These are phyloP conservation scores for Candida odintsovae DNA, from an alignment of 805 yeast species.

Conservation along the genomic window DNA sequence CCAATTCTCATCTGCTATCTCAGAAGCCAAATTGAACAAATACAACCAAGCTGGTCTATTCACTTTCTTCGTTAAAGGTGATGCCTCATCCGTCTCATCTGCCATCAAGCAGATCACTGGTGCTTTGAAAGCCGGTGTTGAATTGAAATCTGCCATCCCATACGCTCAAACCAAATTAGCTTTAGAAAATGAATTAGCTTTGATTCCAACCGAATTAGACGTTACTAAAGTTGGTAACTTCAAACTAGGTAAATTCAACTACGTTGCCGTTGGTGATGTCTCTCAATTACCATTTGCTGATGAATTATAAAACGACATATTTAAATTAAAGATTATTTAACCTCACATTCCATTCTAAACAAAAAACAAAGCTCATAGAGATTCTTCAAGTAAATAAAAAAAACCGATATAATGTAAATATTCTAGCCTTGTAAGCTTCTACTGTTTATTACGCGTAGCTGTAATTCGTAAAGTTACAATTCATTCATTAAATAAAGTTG, in stretches of 20 bases:
- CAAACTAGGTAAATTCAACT: slow-evolving; percentile 63
- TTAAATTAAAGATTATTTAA: not conserved
- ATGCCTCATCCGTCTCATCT: slow-evolving; percentile 51
- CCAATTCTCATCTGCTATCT: slow-evolving; percentile 44
- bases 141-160: slow-evolving; percentile 54
- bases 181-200: slow-evolving; percentile 33
- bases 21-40: slow-evolving; percentile 48
- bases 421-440: not conserved
- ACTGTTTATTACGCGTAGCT: not conserved
- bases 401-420: not conserved
- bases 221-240: slow-evolving; percentile 34
- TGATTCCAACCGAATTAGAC: slow-evolving; percentile 30
- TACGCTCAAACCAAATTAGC: slow-evolving; percentile 41
- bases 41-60: slow-evolving; percentile 81
- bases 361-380: not conserved
- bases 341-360: not conserved
- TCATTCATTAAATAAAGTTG: not conserved
- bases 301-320: slow-evolving; percentile 54
- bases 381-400: not conserved
- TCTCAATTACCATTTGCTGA: slow-evolving; percentile 82
- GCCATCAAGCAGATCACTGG: slow-evolving; percentile 58
- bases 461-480: not conserved
- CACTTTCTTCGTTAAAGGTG: slow-evolving; percentile 58
- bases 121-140: slow-evolving; percentile 44
- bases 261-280: slow-evolving; percentile 86